phyloP scores from a whole-genome alignment of 1,284 basidiomycete species.

The Afroboletus lepidellus region DNA sequence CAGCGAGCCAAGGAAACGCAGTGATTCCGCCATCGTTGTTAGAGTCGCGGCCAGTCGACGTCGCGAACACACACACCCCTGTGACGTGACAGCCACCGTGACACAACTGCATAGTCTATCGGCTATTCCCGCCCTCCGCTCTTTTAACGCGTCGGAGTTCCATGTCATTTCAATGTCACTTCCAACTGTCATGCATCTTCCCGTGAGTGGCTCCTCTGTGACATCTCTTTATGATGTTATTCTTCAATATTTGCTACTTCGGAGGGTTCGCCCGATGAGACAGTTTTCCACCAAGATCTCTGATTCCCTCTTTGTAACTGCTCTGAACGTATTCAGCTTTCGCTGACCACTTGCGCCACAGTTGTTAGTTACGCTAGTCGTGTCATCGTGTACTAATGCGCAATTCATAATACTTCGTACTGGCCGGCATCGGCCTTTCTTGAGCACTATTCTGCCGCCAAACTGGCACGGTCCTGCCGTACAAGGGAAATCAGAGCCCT shows the following conservation, averaged over 20 bases:
- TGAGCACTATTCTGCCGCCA: too few species aligned
- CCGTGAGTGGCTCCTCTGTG: slow-evolving; percentile 20
- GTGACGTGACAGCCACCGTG: slow-evolving; percentile 64
- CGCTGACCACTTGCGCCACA: slow-evolving; percentile 11
- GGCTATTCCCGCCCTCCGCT: slow-evolving; percentile 30
- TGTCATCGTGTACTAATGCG: background rate
- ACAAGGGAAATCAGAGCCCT: too few species aligned
- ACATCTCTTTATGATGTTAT: slow-evolving; percentile 46
- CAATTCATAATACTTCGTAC: background rate
- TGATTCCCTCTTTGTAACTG: slow-evolving; percentile 39
- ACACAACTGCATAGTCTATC: slow-evolving; percentile 45
- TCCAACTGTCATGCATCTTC: background rate
- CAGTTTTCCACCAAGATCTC: slow-evolving; percentile 81
- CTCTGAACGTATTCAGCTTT: background rate
- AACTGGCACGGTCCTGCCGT: too few species aligned
- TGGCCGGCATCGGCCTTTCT: background rate
- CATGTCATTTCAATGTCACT: too few species aligned
- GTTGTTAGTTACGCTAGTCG: background rate
- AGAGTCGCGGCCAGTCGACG: slow-evolving; percentile 34
- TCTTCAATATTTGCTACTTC: slow-evolving; percentile 80
- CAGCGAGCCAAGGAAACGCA: slow-evolving; percentile 91
- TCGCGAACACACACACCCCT: slow-evolving; percentile 25
- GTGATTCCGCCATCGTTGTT: slow-evolving; percentile 75
- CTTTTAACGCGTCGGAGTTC: background rate
- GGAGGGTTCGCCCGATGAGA: slow-evolving; percentile 75